Evolutionary conservation across 106 monocot genomes (phyloP), one percentile per base, ranked within the genome.

Genomic region (Ottelia alismoides): DNA sequence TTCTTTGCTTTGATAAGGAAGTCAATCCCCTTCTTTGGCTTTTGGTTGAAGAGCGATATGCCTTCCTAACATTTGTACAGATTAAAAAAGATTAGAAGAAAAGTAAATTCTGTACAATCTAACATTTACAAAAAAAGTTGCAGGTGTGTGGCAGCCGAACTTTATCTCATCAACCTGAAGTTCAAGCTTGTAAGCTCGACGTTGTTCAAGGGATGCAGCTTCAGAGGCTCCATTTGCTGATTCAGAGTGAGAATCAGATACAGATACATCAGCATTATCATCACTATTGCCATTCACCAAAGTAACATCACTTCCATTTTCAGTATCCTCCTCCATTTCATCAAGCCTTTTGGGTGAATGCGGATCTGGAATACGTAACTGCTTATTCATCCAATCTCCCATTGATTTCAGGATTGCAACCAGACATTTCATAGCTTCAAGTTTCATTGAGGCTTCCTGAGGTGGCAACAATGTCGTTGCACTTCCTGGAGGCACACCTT

Each of bases 381-480:
- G 96, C 70, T 82, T 98, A 65, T 98, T 90, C 82, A 98, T 79
- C 96, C 96, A 98, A 67, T 89, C 82, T 29, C 89, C 96, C 96
- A 98, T 98, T 25, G 96, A 98, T 64, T 72, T 98, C 65, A 98
- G 64, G 65, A 98, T 98, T 63, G 78, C 78, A 18, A 98, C 96
- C 52, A 98, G 75, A 53, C 89, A 89, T 68, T 79, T 90, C 79
- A 89, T 79, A 28, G 89, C 85, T 79, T 98, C 96, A 70, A 67
- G 67, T 73, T 83, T 98, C 82, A 98, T 79, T 10, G 70, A 65
- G 12, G 70, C 57, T 52, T 98, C 96, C 52, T 98, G 85, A 62
- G 89, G 79, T 35, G 96, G 79, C 35, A 85, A 61, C 19, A 98
- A 62, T 60, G 85, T 82, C 30, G 89, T 88, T 0, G 59, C 29